Base-by-base conservation (phyloP, 768 basidiomycete genomes). In the Imleria badia region DNA sequence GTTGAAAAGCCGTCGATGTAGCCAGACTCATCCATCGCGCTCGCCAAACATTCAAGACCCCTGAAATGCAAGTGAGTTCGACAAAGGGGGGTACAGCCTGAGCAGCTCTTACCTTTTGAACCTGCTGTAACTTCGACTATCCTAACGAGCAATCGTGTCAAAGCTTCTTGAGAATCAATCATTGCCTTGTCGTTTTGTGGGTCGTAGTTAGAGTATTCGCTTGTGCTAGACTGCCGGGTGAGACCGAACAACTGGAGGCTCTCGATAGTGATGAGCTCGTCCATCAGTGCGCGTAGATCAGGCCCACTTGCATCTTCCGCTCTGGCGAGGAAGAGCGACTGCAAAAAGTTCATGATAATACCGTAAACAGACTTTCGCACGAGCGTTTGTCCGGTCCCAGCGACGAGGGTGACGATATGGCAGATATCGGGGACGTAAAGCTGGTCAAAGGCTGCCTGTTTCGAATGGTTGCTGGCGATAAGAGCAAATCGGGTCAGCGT, bases 11-110 rank as follows among this genome's bases (percentile, higher is more conserved):
- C 0, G 89, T 90, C 1, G 91, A 84, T 1, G 90, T 89, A 14
- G 93, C 84, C 53, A 97, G 69, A 39, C 91, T 85, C 88, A 94
- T 94, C 93, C 94, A 96, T 34, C 94, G 80, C 26, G 94, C 91
- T 54, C 89, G 82, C 94, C 94, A 97, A 4, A 89, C 82, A 64
- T 97, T 97, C 30, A 89, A 72, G 4, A 92, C 70, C 12, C 86
- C 91, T 91, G 51, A 20, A 51, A 44, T 56, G 43, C 63, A 45
- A 40, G 31, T 67, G 33, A 68, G 46, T 35, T 42, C 36, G 26
- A 46, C 12, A 45, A 36, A 26, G 3, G 6, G 7, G 31, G 20
- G 42, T 12, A 29, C 11, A n/a, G 2, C 22, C 26, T 15, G 14
- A 47, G 30, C 15, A 15, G 39, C 26, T 69, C 80, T 49, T 55